Evolutionary conservation across 257 asterid species (phyloP), one percentile per base, ranked within the genome.

Genomic region (Solanum corneliomulleri): DNA sequence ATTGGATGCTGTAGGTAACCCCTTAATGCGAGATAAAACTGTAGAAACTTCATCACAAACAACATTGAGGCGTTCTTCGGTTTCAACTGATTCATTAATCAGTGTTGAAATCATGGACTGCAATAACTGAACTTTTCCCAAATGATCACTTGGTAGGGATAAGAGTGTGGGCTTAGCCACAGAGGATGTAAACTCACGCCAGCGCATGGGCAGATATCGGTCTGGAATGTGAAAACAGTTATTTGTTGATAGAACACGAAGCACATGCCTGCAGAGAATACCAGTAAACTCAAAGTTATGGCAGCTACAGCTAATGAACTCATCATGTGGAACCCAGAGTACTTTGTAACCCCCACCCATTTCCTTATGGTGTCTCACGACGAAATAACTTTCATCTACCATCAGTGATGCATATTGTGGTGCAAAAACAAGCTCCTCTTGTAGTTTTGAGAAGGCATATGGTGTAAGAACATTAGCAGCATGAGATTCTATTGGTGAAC

Each of bases 401-500:
- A 91, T 96, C 62, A 95, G 95, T 3, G 98, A 95, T 1, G 99
- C 99, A 58, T 97, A 97, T 85, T 97, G 98, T 45, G 98, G 98
- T 9, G 99, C 98, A 91, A 94, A 87, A 69, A 97, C 95, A 2
- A 97, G 95, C 87, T 97, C 98, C 86, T 97, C 99, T 90, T 97
- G 99, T 90, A 97, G 97, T 92, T 92, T 97, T 14, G 98, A 92
- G 88, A 97, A 97, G 29, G 99, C 98, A 16, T 88, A 94, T 9
- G 98, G 98, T 11, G 99, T 97, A 31, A 97, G 95, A 84, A 97
- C 93, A 10, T 97, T 88, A 45, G 99, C 97, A 3, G 99, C 98
- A 23, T 97, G 99, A 37, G 99, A 96, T 89, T 97, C 99, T 98
- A 96, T 97, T 18, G 99, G 99, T 3, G 99, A 97, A 62, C 99